Percentiles rank a stretch among this genome's conserved stretches.
These are phyloP conservation scores for Coemansia sp. DNA, from an alignment of 192 early-diverging fungal genomes.

Conservation along the genomic window DNA sequence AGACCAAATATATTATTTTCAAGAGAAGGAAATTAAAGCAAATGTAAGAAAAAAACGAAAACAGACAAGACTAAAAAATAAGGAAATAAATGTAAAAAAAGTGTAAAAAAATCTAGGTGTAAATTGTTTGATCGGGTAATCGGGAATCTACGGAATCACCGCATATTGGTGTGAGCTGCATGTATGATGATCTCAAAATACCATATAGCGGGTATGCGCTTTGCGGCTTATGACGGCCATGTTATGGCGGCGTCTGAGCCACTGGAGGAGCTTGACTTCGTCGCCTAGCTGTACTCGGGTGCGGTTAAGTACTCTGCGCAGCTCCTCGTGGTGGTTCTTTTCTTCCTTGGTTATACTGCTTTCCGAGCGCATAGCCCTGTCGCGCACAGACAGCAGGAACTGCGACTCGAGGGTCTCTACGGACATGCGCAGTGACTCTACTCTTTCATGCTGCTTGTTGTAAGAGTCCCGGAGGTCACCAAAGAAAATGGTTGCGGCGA, in stretches of 20 bases:
- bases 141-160: background rate
- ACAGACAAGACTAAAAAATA: background rate
- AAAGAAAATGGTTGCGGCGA: conserved; percentile 40
- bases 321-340: conserved; percentile 21
- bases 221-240: conserved; percentile 35
- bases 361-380: conserved; percentile 25
- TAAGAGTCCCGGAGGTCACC: conserved; percentile 38
- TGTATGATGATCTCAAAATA: too few species aligned
- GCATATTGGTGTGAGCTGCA: too few species aligned
- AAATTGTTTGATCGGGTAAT: background rate
- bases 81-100: background rate
- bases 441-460: conserved; percentile 26
- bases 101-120: background rate
- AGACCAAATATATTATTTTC: too few species aligned
- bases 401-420: conserved; percentile 19
- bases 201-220: conserved; percentile 24
- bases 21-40: too few species aligned
- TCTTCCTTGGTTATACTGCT: conserved; percentile 36
- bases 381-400: conserved; percentile 39
- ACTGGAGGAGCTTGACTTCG: conserved; percentile 45
- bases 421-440: conserved; percentile 19
- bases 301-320: conserved; percentile 24
- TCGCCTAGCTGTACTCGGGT: conserved; percentile 35
- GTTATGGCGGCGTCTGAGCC: conserved; percentile 48
- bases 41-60: conserved; percentile 4